Evolutionary conservation across 202 grass and related monocot genomes (phyloP).

Genomic region (Digitaria exilis): DNA sequence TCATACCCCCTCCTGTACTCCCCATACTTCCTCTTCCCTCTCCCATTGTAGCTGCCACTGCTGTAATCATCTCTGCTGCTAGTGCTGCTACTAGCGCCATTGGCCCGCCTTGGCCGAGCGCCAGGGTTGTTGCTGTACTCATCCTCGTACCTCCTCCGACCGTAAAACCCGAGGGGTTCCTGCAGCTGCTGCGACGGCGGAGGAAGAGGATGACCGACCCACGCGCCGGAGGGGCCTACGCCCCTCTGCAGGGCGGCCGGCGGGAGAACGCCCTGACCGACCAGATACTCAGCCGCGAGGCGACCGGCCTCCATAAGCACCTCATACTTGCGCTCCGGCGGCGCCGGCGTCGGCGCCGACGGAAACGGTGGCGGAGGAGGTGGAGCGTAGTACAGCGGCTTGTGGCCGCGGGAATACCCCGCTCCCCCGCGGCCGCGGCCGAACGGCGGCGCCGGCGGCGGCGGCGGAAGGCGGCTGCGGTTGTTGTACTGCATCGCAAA

Average conservation of each 20-base stretch:
- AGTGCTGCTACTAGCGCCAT: background rate
- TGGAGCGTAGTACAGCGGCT: constrained; percentile 32
- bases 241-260: constrained; percentile 54
- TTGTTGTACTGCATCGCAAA: constrained; percentile 56
- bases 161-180: constrained; percentile 25
- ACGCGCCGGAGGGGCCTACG: constrained; percentile 22
- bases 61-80: constrained; percentile 46
- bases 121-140: constrained; percentile 56
- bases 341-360: constrained; percentile 38
- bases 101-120: constrained; percentile 46
- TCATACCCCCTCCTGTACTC: constrained; percentile 59
- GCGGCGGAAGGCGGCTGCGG: constrained; percentile 37
- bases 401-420: constrained; percentile 38
- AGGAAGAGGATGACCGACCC: constrained; percentile 16
- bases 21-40: constrained; percentile 66
- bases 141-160: constrained; percentile 67
- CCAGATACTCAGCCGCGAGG: constrained; percentile 90
- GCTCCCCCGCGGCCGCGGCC: constrained; percentile 45
- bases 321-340: constrained; percentile 57
- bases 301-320: constrained; percentile 92
- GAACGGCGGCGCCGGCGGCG: constrained; percentile 42
- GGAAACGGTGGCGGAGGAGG: constrained; percentile 27
- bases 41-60: constrained; percentile 43
- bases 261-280: constrained; percentile 74
- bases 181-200: constrained; percentile 12